Percentiles rank a stretch among this genome's conserved stretches.
Conservation (phyloP, 257 asterid genomes). For the Fraxinus americana region DNA sequence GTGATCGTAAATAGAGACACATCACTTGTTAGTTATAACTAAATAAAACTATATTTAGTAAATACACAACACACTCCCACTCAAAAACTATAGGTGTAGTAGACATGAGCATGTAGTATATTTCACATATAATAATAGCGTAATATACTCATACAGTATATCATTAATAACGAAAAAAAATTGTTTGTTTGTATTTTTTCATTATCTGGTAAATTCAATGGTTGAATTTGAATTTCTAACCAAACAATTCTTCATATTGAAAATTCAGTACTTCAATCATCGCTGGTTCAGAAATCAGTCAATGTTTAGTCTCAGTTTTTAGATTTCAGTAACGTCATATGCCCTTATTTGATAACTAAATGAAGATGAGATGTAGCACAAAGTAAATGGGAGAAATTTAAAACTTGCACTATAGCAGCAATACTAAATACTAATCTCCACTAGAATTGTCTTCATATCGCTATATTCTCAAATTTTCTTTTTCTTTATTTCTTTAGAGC, state of each 20-base stretch:
- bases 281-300: not conserved
- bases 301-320: not conserved
- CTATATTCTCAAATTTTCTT: not conserved
- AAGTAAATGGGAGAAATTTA: not conserved
- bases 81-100: not conserved
- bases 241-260: not conserved
- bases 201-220: not conserved
- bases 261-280: not conserved
- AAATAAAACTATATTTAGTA: not conserved
- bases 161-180: not conserved
- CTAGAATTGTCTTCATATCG: not conserved
- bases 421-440: not conserved
- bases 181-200: not conserved
- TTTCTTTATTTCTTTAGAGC: not conserved
- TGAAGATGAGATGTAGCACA: not conserved
- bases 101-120: not conserved
- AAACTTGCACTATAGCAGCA: not conserved
- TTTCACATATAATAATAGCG: not conserved
- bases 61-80: not conserved
- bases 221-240: not conserved
- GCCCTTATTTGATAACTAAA: not conserved
- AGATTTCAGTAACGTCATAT: not conserved
- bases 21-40: not conserved
- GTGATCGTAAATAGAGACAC: not conserved
- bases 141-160: not conserved